Evolutionary conservation across 1,139 yeast species (phyloP), one percentile per base, ranked within the genome.

Genomic region (Hanseniaspora sp.): DNA sequence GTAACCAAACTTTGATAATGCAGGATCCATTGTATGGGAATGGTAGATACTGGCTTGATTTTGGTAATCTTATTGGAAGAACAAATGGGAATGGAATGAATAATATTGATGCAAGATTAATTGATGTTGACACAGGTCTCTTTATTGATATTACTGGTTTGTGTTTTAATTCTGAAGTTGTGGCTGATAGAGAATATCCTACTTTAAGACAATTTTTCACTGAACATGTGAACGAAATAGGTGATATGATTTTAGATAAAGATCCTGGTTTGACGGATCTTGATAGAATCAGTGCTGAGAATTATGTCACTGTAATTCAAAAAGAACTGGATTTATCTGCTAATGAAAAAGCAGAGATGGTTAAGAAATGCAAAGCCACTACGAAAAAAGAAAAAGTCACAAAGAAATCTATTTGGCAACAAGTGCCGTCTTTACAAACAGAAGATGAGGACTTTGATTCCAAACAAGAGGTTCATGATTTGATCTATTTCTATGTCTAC

Each of bases 41-140:
- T 60, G 80, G 82, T 12, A 75, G 78, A 69, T 79, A 71, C 56
- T 72, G 70, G 56, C 61, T 80, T 39, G 83, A 79, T 60, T 72
- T 80, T n/a, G 80, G 80, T 0, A 77, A 79, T 56, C 60, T 69
- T 6, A 63, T 71, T 1, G 64, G 62, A 7, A 63, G 73, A 57
- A 58, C 59, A 3, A 60, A 66, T 31, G 78, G 76, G 11, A 77
- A 76, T 60, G 79, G 79, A 18, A 59, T 62, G 23, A 86, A 86
- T 64, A 80, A 83, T 57, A 86, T 86, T 57, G 95, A 86, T 69
- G 95, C 92, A 1, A 73, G 95, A 56, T 83, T 85, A 62, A 78
- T 86, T 56, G 95, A 86, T 66, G 71, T 81, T 5, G 84, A 82
- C 58, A 76, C 85, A 11, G 95, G 95, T 0, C 66, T 82, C 54